Base-by-base conservation (phyloP, 352 stramenopile species). In the Globisporangium spiculum region DNA sequence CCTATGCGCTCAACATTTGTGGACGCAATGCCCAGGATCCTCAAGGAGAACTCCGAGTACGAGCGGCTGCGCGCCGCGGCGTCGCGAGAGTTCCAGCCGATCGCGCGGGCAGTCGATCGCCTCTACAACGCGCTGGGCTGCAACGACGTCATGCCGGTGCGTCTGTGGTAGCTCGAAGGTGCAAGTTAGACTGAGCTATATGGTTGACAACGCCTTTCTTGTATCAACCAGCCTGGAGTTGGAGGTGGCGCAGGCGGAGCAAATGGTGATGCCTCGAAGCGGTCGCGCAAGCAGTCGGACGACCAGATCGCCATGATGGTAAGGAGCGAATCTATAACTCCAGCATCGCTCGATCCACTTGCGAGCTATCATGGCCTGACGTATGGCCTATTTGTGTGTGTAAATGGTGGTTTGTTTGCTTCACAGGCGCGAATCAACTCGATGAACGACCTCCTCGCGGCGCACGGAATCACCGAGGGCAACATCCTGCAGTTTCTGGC, bases 401-500 rank as follows among this genome's bases (percentile, higher is more conserved):
- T 30, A 8, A 7, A 2, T 59, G 36, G 24, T 48, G 50, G 41
- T 38, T 55, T 55, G 22, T 59, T 30, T 55, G 30, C 12, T n/a
- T 41, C 8, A 16, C 24, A 91, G 82, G 82, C 81, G n/a, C 80
- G 84, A 2, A 92, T 92, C 71, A 94, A 92, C 65, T 94, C 86
- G 9, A 91, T 94, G 82, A 94, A 92, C 74, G 84, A 94, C 67
- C 72, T 94, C 5, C 69, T 94, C 24, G 84, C 84, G 10, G 84
- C 84, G 0, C 84, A 94, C 55, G 86, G 84, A 1, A 87, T 94
- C 70, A 94, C 86, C 0, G 86, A 94, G 65, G 82, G 84, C 70
- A 94, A 90, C 62, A 89, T 94, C 59, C 72, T 94, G n/a, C 83
- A 94, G 66, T 91, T 94, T 65, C 71, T 94, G 9, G 81, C 82